These are phyloP conservation scores for Monosporascus ibericus DNA, from an alignment of 2,329 filamentous ascomycete genomes.

Conservation along the genomic window DNA sequence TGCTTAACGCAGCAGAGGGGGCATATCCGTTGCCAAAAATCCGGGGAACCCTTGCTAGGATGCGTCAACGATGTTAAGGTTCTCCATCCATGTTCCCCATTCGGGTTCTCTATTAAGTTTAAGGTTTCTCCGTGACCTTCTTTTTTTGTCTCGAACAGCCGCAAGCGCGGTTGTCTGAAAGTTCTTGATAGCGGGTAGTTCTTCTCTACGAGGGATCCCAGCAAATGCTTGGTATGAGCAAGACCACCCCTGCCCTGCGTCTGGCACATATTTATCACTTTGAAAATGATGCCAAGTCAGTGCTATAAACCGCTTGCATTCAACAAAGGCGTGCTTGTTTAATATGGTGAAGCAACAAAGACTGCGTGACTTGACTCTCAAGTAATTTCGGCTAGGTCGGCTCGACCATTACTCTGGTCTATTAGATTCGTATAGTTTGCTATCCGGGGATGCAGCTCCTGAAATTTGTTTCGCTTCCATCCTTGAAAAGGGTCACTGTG, in stretches of 20 bases:
- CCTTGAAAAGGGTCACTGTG: not conserved
- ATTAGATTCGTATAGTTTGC: not conserved
- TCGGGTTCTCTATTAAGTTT: not conserved
- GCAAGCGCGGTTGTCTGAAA: not conserved
- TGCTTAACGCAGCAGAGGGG: not conserved
- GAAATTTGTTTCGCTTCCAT: not conserved
- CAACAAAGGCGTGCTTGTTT: not conserved
- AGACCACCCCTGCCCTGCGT: no score
- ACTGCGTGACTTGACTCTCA: not conserved
- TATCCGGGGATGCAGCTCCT: not conserved
- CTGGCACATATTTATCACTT: not conserved
- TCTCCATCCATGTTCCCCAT: no score
- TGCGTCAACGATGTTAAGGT: not conserved
- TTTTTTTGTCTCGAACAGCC: not conserved
- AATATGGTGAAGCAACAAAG: not conserved
- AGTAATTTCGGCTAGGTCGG: not conserved
- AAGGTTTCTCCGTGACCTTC: not conserved
- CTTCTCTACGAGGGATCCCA: no score
- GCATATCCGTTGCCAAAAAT: not conserved
- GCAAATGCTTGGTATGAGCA: not conserved
- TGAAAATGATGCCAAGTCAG: not conserved
- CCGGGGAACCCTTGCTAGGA: not conserved
- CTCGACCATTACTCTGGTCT: not conserved
- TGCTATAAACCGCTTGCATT: not conserved
- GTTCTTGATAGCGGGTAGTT: no score